Evolutionary conservation across 1,139 yeast species (phyloP).

Genomic region (Protomyces arabidopsidicola): DNA sequence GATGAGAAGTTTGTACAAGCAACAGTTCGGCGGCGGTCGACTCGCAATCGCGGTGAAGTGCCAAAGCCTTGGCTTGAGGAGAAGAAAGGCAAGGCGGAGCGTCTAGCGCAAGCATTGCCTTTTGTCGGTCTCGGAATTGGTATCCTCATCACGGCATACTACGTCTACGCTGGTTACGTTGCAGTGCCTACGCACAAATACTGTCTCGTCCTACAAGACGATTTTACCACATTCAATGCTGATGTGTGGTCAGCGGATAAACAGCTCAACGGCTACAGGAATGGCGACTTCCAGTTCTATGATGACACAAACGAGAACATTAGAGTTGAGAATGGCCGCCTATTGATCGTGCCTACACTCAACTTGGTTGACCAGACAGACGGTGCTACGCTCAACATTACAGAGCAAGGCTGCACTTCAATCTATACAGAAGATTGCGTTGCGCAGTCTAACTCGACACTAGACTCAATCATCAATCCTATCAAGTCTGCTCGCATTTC

Average conservation of each 20-base stretch:
- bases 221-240: constrained; percentile 15
- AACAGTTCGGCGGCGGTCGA: neutral
- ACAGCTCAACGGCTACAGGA: constrained; percentile 31
- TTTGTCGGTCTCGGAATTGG: constrained; percentile 24
- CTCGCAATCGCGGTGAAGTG: neutral
- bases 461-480: constrained; percentile 30
- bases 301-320: constrained; percentile 22
- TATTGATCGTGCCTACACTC: constrained; percentile 51
- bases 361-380: neutral
- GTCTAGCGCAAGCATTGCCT: neutral
- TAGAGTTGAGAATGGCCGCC: constrained; percentile 78
- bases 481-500: constrained; percentile 30
- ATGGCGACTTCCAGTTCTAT: constrained; percentile 30
- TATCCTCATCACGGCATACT: constrained; percentile 16
- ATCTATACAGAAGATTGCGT: neutral
- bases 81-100: neutral
- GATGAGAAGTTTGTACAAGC: neutral
- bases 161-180: constrained; percentile 29
- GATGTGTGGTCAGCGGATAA: constrained; percentile 27
- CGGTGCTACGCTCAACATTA: neutral
- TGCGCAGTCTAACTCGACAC: constrained; percentile 24
- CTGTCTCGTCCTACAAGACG: constrained; percentile 28
- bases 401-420: neutral
- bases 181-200: constrained; percentile 26
- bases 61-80: neutral